Percentiles rank a stretch among this genome's conserved stretches.
These are phyloP conservation scores for Pleurotus djamor DNA, from an alignment of 768 basidiomycete genomes.

Conservation along the genomic window DNA sequence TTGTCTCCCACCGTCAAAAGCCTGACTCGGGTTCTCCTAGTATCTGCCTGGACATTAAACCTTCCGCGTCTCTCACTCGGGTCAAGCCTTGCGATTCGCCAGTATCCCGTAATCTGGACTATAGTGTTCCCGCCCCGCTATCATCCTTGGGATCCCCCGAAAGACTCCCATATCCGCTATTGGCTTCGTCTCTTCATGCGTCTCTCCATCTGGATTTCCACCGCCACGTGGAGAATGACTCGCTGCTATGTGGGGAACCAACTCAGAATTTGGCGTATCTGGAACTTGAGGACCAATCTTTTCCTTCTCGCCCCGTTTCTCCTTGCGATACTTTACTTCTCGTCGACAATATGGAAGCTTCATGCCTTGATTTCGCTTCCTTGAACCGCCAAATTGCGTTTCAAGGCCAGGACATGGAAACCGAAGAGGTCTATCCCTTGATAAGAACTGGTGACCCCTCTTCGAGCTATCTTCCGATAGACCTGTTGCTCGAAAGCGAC, in stretches of 20 bases:
- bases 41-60: too few species aligned
- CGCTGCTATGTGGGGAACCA: background rate
- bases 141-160: background rate
- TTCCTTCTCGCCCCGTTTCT: background rate
- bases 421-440: too few species aligned
- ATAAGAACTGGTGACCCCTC: background rate
- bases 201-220: constrained; percentile 9
- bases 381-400: too few species aligned
- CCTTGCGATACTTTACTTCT: background rate
- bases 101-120: too few species aligned
- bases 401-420: too few species aligned
- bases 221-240: background rate
- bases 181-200: background rate
- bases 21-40: too few species aligned
- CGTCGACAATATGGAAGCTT: too few species aligned
- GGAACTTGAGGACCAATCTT: background rate
- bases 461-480: background rate
- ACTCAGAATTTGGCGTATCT: background rate
- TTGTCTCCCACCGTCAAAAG: too few species aligned
- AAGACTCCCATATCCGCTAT: background rate
- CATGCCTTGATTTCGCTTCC: too few species aligned
- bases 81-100: too few species aligned
- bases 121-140: background rate
- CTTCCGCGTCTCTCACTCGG: too few species aligned
- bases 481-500: background rate